phyloP scores from a whole-genome alignment of 2,329 filamentous ascomycete species.

The Colletotrichum tamarilloi region DNA sequence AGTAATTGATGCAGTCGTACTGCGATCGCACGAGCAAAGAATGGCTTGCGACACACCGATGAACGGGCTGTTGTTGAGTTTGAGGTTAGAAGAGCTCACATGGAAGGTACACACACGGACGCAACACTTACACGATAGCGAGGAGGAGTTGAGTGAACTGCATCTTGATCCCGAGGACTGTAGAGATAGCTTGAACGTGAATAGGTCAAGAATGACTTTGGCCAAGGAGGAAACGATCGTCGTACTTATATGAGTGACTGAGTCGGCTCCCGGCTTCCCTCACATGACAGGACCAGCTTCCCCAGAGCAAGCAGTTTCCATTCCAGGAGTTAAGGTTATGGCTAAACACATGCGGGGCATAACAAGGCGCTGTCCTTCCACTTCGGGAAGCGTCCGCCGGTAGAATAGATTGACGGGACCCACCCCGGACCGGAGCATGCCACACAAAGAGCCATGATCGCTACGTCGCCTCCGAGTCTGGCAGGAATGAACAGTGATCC shows the following conservation, averaged over 20 bases:
- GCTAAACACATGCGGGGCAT: background rate
- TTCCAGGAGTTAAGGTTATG: background rate
- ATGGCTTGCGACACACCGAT: constrained; percentile 10
- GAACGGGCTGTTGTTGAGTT: background rate
- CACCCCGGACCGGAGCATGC: background rate
- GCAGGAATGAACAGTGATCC: background rate
- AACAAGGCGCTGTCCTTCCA: background rate
- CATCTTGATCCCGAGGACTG: background rate
- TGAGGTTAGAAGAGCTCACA: background rate
- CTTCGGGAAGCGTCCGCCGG: background rate
- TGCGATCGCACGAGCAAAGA: constrained; percentile 11
- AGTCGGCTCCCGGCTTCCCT: background rate
- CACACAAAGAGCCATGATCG: background rate
- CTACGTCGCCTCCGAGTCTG: background rate
- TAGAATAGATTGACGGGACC: background rate
- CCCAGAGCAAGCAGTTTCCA: background rate
- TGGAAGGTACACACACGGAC: background rate
- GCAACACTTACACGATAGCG: background rate
- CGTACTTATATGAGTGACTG: background rate
- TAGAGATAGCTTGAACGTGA: background rate
- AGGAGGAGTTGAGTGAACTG: background rate
- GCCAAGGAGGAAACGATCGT: background rate
- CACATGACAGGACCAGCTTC: background rate
- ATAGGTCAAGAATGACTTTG: background rate
- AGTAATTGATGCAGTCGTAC: background rate